These are phyloP conservation scores for Pleurotus pulmonarius DNA, from an alignment of 768 basidiomycete genomes.

Conservation along the genomic window DNA sequence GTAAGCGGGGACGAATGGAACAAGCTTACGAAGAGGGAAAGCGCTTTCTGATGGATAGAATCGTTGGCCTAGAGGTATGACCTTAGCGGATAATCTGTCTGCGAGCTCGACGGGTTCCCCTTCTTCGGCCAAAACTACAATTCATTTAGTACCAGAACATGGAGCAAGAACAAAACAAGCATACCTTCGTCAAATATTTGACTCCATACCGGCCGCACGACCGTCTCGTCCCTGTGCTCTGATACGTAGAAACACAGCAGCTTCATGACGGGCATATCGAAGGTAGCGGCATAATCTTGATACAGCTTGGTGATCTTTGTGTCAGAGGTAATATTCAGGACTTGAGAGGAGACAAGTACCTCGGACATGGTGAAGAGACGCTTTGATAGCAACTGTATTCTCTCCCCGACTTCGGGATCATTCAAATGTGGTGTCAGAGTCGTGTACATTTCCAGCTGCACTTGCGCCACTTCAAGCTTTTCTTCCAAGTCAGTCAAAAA, in stretches of 20 bases:
- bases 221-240: slow-evolving; percentile 81
- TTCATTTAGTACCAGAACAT: neutral
- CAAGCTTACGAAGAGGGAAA: slow-evolving; percentile 75
- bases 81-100: slow-evolving; percentile 58
- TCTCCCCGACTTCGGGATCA: slow-evolving; percentile 60
- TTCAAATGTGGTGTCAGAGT: slow-evolving; percentile 56
- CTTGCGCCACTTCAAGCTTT: slow-evolving; percentile 93
- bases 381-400: slow-evolving; percentile 55
- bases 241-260: slow-evolving; percentile 91
- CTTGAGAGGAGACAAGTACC: slow-evolving; percentile 37
- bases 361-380: slow-evolving; percentile 79
- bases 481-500: slow-evolving; percentile 96
- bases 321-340: slow-evolving; percentile 5
- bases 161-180: neutral
- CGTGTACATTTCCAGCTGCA: slow-evolving; percentile 89
- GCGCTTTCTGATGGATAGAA: slow-evolving; percentile 91
- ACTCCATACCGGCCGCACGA: slow-evolving; percentile 87
- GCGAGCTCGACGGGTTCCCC: slow-evolving; percentile 55
- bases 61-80: slow-evolving; percentile 73
- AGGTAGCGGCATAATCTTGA: slow-evolving; percentile 82
- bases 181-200: slow-evolving; percentile 79
- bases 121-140: slow-evolving; percentile 41
- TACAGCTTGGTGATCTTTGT: slow-evolving; percentile 57
- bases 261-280: slow-evolving; percentile 79
- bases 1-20: neutral